Percentiles rank a stretch among this genome's conserved stretches.
phyloP scores from a whole-genome alignment of 163 green algal genomes.

The Trebouxiophyceae sp. region DNA sequence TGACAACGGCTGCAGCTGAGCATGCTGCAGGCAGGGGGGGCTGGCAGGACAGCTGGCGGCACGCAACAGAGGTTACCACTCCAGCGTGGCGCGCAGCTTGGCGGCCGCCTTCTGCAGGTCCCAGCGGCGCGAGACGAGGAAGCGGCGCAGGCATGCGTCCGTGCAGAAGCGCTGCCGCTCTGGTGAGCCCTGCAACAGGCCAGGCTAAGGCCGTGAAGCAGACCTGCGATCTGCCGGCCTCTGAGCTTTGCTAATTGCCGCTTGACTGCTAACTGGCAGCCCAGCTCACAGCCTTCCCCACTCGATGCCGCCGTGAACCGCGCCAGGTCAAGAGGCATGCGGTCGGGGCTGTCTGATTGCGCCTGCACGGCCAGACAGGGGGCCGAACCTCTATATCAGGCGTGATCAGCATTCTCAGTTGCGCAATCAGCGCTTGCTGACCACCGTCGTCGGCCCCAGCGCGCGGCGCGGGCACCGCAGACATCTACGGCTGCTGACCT shows the following conservation, averaged over 20 bases:
- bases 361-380: too few species aligned
- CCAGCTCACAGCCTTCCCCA: neutral
- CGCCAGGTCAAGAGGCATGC: neutral
- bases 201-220: too few species aligned
- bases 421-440: too few species aligned
- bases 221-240: too few species aligned
- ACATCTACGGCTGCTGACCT: too few species aligned
- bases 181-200: neutral
- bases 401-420: too few species aligned
- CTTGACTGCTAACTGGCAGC: neutral
- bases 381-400: too few species aligned
- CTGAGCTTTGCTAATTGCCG: neutral
- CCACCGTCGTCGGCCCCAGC: too few species aligned
- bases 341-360: neutral
- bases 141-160: constrained; percentile 59
- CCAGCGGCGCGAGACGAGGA: constrained; percentile 56
- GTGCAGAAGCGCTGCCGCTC: constrained; percentile 48
- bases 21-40: neutral
- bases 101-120: constrained; percentile 53
- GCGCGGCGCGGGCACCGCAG: too few species aligned
- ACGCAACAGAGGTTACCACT: constrained; percentile 33
- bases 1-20: neutral
- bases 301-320: neutral
- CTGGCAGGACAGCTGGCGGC: neutral
- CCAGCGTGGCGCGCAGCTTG: constrained; percentile 17